A percentile compares a stretch with the other conserved stretches of the same genome.
These are phyloP conservation scores for Fusarium pininemorale DNA, from an alignment of 2,329 filamentous ascomycete genomes.

Conservation along the genomic window DNA sequence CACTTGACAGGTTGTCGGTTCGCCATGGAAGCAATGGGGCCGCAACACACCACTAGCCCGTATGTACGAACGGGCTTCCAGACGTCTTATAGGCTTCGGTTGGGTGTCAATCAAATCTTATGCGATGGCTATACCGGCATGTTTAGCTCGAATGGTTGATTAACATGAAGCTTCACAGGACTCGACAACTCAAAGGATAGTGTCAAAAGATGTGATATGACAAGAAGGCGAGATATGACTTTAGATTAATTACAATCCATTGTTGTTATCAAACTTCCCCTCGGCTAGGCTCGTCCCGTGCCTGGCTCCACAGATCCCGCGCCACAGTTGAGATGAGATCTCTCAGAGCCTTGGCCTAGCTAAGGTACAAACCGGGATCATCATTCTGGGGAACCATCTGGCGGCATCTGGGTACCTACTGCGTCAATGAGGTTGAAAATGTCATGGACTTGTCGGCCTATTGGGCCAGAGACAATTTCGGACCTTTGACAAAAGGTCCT, in stretches of 20 bases:
- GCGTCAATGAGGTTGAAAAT: conserved; percentile 10
- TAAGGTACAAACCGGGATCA: conserved; percentile 14
- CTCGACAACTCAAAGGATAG: background rate
- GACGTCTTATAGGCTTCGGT: conserved; percentile 11
- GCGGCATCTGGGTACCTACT: conserved; percentile 1
- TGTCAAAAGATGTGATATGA: background rate
- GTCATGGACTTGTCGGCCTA: conserved; percentile 4
- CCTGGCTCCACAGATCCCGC: conserved; percentile 38
- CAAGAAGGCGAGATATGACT: background rate
- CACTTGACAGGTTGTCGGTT: conserved; percentile 42
- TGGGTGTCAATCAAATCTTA: conserved; percentile 15
- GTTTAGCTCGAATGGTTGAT: conserved; percentile 7
- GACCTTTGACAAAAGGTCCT: conserved; percentile 11
- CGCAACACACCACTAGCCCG: conserved; percentile 31
- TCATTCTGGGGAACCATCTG: conserved; percentile 1
- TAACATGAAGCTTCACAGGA: background rate
- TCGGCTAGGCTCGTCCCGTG: conserved; percentile 42
- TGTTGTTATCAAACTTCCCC: background rate
- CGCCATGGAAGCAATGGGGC: conserved; percentile 43
- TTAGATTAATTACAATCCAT: background rate
- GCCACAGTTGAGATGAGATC: conserved; percentile 31
- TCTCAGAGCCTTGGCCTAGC: conserved; percentile 21
- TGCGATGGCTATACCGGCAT: conserved; percentile 13
- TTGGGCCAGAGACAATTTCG: conserved; percentile 26
- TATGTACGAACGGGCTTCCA: conserved; percentile 31